phyloP scores from a whole-genome alignment of 2,329 filamentous ascomycete species.

The Botrytis aclada region DNA sequence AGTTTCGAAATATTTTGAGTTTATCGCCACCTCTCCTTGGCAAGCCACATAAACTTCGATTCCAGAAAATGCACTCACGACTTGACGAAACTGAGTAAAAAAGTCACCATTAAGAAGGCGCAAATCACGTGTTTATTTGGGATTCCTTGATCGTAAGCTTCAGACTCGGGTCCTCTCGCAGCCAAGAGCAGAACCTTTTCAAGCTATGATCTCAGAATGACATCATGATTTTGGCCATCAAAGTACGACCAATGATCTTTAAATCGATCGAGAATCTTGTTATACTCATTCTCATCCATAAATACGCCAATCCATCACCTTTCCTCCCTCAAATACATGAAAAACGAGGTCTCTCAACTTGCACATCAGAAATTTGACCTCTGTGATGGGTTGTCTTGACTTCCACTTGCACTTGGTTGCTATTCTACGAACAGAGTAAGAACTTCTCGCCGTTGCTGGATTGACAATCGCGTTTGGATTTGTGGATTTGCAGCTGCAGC shows the following conservation, averaged over 20 bases:
- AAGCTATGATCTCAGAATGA: not conserved
- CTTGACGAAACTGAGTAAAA: too few relatives aligned
- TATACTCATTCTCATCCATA: not conserved
- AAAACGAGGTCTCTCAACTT: not conserved
- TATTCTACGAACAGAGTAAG: not conserved
- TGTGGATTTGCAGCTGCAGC: not conserved
- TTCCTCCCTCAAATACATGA: not conserved
- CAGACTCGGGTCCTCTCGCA: not conserved
- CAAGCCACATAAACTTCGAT: not conserved
- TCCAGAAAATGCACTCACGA: not conserved
- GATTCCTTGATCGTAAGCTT: not conserved
- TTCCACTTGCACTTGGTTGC: accelerated
- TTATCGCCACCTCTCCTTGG: not conserved
- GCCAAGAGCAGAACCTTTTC: not conserved
- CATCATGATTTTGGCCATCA: not conserved
- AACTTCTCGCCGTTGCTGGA: not conserved
- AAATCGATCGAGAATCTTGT: not conserved
- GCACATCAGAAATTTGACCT: not conserved
- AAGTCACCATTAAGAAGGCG: too few relatives aligned
- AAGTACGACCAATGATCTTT: not conserved
- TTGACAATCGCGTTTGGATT: not conserved
- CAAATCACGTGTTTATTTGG: not conserved
- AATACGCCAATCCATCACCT: not conserved
- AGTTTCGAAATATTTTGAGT: not conserved
- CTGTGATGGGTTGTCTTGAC: too few relatives aligned